Evolutionary conservation across 1,284 basidiomycete genomes (phyloP).

Genomic region (Somion occarium): DNA sequence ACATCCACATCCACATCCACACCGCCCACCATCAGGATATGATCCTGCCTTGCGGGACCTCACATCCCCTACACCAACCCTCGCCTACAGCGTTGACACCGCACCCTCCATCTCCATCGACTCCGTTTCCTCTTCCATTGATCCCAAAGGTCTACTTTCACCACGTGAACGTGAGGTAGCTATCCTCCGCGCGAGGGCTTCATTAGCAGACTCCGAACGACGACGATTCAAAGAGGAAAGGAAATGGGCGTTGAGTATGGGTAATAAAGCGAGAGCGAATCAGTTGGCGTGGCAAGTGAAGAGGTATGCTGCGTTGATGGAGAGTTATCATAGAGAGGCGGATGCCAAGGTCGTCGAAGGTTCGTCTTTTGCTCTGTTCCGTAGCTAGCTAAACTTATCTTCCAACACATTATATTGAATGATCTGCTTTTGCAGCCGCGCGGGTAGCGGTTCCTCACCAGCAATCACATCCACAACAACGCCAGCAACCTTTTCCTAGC

Average conservation of each 20-base stretch:
- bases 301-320: slow-evolving; percentile 70
- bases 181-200: slow-evolving; percentile 65
- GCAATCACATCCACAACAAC: neutral
- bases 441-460: slow-evolving; percentile 17
- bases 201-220: slow-evolving; percentile 74
- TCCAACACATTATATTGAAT: neutral
- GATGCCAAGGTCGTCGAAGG: slow-evolving; percentile 69
- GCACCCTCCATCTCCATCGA: slow-evolving; percentile 30
- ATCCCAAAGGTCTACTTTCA: slow-evolving; percentile 52
- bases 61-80: slow-evolving; percentile 25
- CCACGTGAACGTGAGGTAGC: slow-evolving; percentile 67
- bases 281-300: slow-evolving; percentile 81
- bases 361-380: slow-evolving; percentile 21
- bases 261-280: slow-evolving; percentile 63
- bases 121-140: slow-evolving; percentile 57
- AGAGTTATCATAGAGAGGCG: slow-evolving; percentile 74
- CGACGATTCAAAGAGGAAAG: slow-evolving; percentile 77
- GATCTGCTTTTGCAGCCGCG: slow-evolving; percentile 18
- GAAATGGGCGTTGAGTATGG: slow-evolving; percentile 77
- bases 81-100: slow-evolving; percentile 23
- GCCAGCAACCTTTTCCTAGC: neutral
- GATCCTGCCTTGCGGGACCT: slow-evolving; percentile 17
- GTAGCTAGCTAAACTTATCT: too few species aligned
- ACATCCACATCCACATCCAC: slow-evolving; percentile 3
- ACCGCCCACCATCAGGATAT: neutral